Evolutionary conservation across 345 rosid genomes (phyloP).

Genomic region (Geranium rotundifolium): DNA sequence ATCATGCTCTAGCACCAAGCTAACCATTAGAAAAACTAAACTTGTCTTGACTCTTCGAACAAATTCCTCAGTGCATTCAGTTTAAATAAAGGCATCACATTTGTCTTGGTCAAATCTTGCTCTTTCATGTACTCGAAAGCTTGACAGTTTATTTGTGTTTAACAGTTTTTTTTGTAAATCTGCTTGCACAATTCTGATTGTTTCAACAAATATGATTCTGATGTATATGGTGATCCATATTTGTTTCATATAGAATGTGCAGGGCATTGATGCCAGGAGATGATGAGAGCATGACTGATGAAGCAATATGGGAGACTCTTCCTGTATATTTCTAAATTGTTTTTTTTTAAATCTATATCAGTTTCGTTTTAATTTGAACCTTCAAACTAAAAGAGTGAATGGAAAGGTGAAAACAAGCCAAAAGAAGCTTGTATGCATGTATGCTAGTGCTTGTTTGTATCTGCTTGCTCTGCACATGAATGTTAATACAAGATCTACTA

Average conservation of each 20-base stretch:
- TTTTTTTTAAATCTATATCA: not conserved
- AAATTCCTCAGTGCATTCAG: not conserved
- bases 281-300: slow-evolving; percentile 86
- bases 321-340: slow-evolving; percentile 43
- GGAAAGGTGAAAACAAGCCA: not conserved
- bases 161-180: too few relatives aligned
- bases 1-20: not conserved
- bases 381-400: too few relatives aligned
- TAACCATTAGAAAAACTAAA: not conserved
- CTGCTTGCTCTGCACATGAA: not conserved
- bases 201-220: not conserved
- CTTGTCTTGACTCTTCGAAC: not conserved
- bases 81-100: not conserved
- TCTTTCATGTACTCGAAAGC: not conserved
- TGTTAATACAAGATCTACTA: not conserved
- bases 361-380: too few relatives aligned
- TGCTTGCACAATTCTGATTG: not conserved
- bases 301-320: slow-evolving; percentile 95
- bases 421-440: not conserved
- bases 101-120: not conserved
- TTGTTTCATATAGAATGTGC: slow-evolving; percentile 51
- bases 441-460: not conserved
- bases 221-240: not conserved
- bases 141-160: not conserved
- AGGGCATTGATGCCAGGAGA: slow-evolving; percentile 90